phyloP scores from a whole-genome alignment of 768 basidiomycete genomes.

The Paxillus rubicundulus region DNA sequence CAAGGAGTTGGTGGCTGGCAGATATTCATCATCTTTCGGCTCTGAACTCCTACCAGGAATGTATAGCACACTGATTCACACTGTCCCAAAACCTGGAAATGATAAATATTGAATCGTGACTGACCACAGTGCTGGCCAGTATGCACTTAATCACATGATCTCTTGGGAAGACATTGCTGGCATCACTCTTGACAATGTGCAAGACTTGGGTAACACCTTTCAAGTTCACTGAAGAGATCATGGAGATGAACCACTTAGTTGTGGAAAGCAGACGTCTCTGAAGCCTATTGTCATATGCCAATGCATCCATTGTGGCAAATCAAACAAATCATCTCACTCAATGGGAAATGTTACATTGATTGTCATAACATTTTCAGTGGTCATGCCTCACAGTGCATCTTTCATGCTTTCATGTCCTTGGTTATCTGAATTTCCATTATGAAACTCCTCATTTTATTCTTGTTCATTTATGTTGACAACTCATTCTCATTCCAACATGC shows the following conservation, averaged over 20 bases:
- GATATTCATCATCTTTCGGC: too few species aligned
- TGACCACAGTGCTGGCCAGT: slow-evolving; percentile 37
- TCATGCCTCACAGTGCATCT: slow-evolving; percentile 20
- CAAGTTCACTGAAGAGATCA: too few species aligned
- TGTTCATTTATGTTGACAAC: slow-evolving; percentile 31
- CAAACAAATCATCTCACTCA: slow-evolving; percentile 34
- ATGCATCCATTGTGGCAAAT: slow-evolving; percentile 42
- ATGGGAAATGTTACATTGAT: slow-evolving; percentile 23
- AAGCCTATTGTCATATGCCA: slow-evolving; percentile 37
- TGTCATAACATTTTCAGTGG: slow-evolving; percentile 25
- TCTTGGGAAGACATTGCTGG: slow-evolving; percentile 16
- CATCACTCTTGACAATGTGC: slow-evolving; percentile 34
- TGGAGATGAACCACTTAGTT: too few species aligned
- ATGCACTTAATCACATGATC: slow-evolving; percentile 39
- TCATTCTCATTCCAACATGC: slow-evolving; percentile 9
- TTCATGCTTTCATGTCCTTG: slow-evolving; percentile 30
- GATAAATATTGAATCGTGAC: too few species aligned
- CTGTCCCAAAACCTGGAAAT: too few species aligned
- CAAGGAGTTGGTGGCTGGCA: too few species aligned
- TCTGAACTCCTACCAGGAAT: too few species aligned
- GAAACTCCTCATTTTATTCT: slow-evolving; percentile 10
- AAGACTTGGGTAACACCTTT: too few species aligned
- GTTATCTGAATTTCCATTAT: slow-evolving; percentile 29
- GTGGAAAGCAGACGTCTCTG: slow-evolving; percentile 38
- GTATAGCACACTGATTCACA: too few species aligned